These are phyloP conservation scores for Colletotrichum sp. DNA, from an alignment of 2,329 filamentous ascomycete species.

Conservation along the genomic window DNA sequence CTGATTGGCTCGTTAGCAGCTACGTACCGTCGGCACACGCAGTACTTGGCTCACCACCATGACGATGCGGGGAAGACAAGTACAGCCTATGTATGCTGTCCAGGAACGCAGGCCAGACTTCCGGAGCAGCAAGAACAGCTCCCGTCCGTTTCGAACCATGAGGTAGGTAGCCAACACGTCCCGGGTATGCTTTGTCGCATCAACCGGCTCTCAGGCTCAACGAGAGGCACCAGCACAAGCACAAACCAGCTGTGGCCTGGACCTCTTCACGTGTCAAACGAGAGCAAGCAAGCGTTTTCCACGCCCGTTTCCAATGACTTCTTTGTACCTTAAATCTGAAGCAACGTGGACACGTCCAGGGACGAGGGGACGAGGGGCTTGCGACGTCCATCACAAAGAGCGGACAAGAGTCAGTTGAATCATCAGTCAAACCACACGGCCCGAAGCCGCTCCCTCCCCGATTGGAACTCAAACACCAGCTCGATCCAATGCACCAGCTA, in stretches of 20 bases:
- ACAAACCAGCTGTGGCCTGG: background rate
- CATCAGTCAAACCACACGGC: slow-evolving; percentile 18
- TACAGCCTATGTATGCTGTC: background rate
- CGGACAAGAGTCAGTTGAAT: slow-evolving; percentile 13
- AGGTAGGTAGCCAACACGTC: background rate
- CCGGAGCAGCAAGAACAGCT: background rate
- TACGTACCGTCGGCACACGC: background rate
- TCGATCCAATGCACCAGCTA: slow-evolving; percentile 9
- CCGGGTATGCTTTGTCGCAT: background rate
- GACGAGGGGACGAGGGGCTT: background rate
- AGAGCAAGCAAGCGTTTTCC: background rate
- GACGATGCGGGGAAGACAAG: background rate
- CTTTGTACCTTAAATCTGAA: slow-evolving; percentile 9
- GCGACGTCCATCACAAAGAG: background rate
- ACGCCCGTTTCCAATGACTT: background rate
- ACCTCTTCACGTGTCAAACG: slow-evolving; percentile 16
- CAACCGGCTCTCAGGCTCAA: background rate
- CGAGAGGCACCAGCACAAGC: background rate
- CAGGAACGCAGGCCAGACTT: background rate
- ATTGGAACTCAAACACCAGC: slow-evolving; percentile 18
- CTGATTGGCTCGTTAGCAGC: background rate
- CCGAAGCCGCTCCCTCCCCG: slow-evolving; percentile 15
- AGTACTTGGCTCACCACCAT: background rate
- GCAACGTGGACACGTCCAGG: slow-evolving; percentile 9
- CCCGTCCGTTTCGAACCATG: background rate